A percentile compares a stretch with the other conserved stretches of the same genome.
phyloP scores from a whole-genome alignment of 2,329 filamentous ascomycete species.

The Pyrenochaeta sp. region DNA sequence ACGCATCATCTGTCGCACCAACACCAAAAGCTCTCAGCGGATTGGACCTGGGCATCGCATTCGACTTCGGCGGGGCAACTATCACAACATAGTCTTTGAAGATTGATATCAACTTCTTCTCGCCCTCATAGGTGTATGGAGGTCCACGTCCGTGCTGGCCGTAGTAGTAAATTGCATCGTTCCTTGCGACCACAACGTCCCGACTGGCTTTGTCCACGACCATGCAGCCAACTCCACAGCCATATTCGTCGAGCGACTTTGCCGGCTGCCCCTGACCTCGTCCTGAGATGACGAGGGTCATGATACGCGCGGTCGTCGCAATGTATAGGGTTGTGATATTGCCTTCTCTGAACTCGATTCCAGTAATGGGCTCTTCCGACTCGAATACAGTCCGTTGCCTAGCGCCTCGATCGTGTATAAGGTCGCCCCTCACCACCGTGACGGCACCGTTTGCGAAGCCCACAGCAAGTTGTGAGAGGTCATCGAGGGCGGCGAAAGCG shows the following conservation, averaged over 20 bases:
- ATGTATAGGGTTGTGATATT: conserved; percentile 82
- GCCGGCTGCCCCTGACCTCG: conserved; percentile 89
- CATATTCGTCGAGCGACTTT: conserved; percentile 85
- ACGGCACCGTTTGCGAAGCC: conserved; percentile 96
- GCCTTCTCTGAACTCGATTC: conserved; percentile 76
- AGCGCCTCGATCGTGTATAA: conserved; percentile 93
- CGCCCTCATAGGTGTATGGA: conserved; percentile 88
- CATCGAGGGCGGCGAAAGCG: conserved; percentile 84
- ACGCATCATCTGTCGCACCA: conserved; percentile 75
- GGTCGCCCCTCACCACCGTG: conserved; percentile 88
- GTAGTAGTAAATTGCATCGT: conserved; percentile 97
- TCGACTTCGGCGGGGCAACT: conserved; percentile 76
- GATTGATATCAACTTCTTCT: conserved; percentile 80
- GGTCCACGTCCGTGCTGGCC: conserved; percentile 83
- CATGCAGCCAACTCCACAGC: conserved; percentile 96
- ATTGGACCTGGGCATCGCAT: conserved; percentile 62
- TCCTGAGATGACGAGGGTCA: conserved; percentile 86
- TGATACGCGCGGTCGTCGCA: conserved; percentile 85
- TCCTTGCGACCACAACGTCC: conserved; percentile 88
- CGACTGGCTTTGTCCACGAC: conserved; percentile 79
- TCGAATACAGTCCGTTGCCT: conserved; percentile 95
- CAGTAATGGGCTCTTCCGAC: conserved; percentile 94
- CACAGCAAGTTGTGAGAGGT: conserved; percentile 90
- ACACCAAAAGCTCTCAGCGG: conserved; percentile 77
- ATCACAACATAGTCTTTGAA: conserved; percentile 88